Conservation (phyloP, 306 rosid genomes). For the Fragaria vesca region DNA sequence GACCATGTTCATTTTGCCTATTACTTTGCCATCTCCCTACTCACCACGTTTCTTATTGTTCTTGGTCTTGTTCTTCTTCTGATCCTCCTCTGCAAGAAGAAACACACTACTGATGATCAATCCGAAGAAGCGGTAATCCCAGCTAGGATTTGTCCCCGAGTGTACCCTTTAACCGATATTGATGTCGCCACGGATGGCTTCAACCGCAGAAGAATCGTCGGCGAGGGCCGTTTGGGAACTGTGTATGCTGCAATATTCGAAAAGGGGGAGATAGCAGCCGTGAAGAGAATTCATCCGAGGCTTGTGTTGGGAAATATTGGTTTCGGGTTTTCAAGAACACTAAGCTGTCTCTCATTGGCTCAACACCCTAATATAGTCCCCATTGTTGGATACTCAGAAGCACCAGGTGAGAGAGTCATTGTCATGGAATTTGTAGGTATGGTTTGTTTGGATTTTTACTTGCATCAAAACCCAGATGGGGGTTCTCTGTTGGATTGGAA, state of each 20-base stretch:
- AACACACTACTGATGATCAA: constrained; percentile 41
- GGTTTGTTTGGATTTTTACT: constrained; percentile 54
- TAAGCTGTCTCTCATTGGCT: constrained; percentile 62
- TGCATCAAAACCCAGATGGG: constrained; percentile 67
- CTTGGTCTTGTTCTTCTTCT: constrained; percentile 48
- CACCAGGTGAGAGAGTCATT: constrained; percentile 80
- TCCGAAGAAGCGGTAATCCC: constrained; percentile 46
- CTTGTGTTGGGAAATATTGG: constrained; percentile 79
- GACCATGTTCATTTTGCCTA: constrained; percentile 50
- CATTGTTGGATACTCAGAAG: constrained; percentile 78
- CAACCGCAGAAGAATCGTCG: constrained; percentile 58
- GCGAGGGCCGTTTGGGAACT: constrained; percentile 74
- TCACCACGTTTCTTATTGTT: constrained; percentile 43
- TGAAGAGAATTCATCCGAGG: constrained; percentile 65
- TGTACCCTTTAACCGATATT: constrained; percentile 48
- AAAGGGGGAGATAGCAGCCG: constrained; percentile 46
- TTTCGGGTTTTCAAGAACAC: constrained; percentile 54
- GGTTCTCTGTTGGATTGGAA: constrained; percentile 51
- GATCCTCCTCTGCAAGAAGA: constrained; percentile 49
- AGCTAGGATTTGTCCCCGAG: constrained; percentile 41
- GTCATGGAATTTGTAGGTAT: constrained; percentile 60
- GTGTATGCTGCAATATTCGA: constrained; percentile 63
- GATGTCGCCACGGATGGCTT: constrained; percentile 80
- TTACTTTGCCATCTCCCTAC: constrained; percentile 38
- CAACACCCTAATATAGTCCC: constrained; percentile 79